Base-by-base conservation (phyloP, 208 protist genomes). In the Herpetomonas muscarum region DNA sequence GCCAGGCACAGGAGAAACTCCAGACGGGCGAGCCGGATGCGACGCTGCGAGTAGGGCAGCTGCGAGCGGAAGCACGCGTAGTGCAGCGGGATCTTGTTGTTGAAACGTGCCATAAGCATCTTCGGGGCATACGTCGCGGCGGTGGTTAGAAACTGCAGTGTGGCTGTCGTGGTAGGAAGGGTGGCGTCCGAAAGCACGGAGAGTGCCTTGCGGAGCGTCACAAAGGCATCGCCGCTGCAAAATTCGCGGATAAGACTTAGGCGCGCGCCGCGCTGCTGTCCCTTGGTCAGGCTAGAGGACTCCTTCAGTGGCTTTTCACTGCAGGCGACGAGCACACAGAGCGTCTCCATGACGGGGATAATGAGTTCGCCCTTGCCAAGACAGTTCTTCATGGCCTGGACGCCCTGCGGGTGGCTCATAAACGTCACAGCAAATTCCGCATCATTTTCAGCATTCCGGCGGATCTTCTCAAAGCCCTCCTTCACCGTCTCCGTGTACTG, bases 391-490 rank as follows among this genome's bases (percentile, higher is more conserved):
- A 95, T 67, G 5, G 81, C 73, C 17, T 73, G 53, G 41, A 95
- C 45, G 1, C 69, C 85, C 45, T 92, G 74, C 13, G 74, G 61
- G 59, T 84, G 74, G 39, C 80, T 61, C 22, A 86, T 56, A 42
- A 95, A 78, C 3, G 61, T 52, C 7, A 72, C 64, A 6, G 79
- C 72, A 52, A 93, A 86, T 9, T 61, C 56, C 21, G 63, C 30
- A 50, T 83, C 74, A 3, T 61, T 41, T 50, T 46, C 55, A 3
- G 64, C 74, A 21, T 74, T 58, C 2, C 34, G 75, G 13, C 67
- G 47, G 46, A 95, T 92, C 61, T 92, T 93, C 17, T 74, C 52
- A 0, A 95, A 65, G 0, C 89, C 89, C 45, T 96, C 89, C 24
- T 68, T 58, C 10, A 90, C 81, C 0, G 82, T 92, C 49, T 92